Evolutionary conservation across 2,329 filamentous ascomycete genomes (phyloP), one percentile per base, ranked within the genome.

Genomic region (Chrysosporium queenslandicum): DNA sequence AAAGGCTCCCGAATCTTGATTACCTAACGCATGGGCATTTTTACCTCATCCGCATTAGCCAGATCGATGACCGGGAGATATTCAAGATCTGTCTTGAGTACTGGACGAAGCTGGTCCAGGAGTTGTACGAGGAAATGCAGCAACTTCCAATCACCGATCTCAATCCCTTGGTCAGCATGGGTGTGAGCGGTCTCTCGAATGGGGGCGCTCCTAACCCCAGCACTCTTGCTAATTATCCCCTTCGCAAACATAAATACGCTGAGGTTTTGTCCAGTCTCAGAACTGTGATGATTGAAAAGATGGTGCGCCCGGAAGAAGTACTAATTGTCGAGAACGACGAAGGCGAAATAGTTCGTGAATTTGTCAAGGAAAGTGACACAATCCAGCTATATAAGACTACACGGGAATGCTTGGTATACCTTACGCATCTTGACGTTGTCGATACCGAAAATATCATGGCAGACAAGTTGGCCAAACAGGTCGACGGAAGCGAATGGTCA

Each of bases 31-130:
- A 98, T 65, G 91, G 88, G 16, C 92, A 98, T 71, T 97, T 94
- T 71, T 98, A 98, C 70, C 82, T 98, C 12, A 96, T 98, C 64
- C 85, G 91, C 57, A 96, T 98, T 69, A 96, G 90, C 45, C 90
- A 98, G 72, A 98, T 98, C 60, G 92, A 98, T 60, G 94, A 98
- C 65, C 85, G 92, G 51, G 92, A 98, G 69, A 95, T 98, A 58
- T 98, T 98, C 81, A 98, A 98, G 78, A 98, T 98, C 64, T 94
- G 87, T 67, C 76, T 98, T 57, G 94, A 98, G 68, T 98, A 98
- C 74, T 98, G 92, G 92, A 92, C 94, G 34, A 97, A 96, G 72
- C 79, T 97, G 47, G 94, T 98, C 5, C 91, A 94, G 64, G 92
- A 97, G 70, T 79, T 98, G 20, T 98, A 97, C 67, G 92, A 98